Evolutionary conservation across 2,329 filamentous ascomycete genomes (phyloP), one percentile per base, ranked within the genome.

Genomic region (Pseudomassariella vexata): DNA sequence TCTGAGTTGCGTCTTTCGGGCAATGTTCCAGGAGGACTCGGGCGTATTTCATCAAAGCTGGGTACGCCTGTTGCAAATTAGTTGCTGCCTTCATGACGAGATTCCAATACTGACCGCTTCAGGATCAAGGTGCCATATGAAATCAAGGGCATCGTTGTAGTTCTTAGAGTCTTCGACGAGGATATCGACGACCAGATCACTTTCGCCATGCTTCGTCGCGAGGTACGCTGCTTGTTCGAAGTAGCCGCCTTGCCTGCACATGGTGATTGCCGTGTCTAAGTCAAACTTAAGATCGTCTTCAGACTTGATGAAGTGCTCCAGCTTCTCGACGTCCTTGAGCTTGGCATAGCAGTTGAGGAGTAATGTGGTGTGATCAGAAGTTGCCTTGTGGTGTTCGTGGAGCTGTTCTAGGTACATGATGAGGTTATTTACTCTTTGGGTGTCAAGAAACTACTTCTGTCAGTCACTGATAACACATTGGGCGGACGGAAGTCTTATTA

Each of bases 261-360:
- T 95, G 2, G 83, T 79, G 42, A 98, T 98, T 10, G 92, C 92
- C 1, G 92, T 98, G 45, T 98, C 92, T 3, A 96, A 70, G 55
- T 98, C 92, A 50, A 98, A 98, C 50, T 94, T 95, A 24, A 95
- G 73, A 47, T 95, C 89, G 3, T 85, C 88, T 0, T 90, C 89
- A 18, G 88, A 89, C 53, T 94, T 94, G 61, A 98, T 98, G 46
- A 98, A 98, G 16, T 84, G 83, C 52, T 98, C 90, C 6, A 98
- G 70, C 61, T 98, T 98, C 35, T 88, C 84, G 5, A 95, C 90
- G 53, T 98, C 92, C 57, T 98, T 98, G 11, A 96, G 66, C 53
- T 98, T 98, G 1, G 92, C 92, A 53, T 98, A 98, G 60, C 92
- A 98, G 55, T 98, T 98, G 25, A 98, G 65, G 1, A 98, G 69